Evolutionary conservation across 2,329 filamentous ascomycete species (phyloP), one percentile per base, ranked within the genome.

Genomic region (Cryoendolithus antarcticus): DNA sequence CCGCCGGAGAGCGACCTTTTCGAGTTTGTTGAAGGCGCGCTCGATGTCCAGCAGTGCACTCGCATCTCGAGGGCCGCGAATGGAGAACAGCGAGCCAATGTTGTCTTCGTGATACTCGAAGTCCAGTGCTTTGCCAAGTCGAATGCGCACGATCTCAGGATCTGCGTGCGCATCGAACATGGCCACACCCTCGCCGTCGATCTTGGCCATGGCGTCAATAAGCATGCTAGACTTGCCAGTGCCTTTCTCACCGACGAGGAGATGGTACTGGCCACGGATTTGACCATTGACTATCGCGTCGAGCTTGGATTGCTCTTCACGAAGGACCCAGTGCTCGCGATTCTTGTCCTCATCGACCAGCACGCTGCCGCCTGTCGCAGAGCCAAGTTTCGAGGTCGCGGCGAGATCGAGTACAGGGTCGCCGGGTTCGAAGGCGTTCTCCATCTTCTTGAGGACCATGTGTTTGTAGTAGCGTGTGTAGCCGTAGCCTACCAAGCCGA

Each of bases 21-120:
- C 91, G 8, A 98, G 67, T 62, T 98, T 98, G 70, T 98, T 98
- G 59, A 98, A 80, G 0, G 91, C 91, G 21, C 91, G 77, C 58
- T 98, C 91, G 46, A 98, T 95, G 57, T 98, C 91, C 2, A 98
- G 71, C 28, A 98, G 67, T 4, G 91, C 86, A 0, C 86, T 93
- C 3, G 85, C 88, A 54, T 98, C 91, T 32, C 91, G 75, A 0
- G 91, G 91, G 0, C 91, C 91, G 21, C 83, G 77, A 54, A 98
- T 93, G 43, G 84, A 93, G 61, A 98, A 98, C 44, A 98, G 82
- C 4, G 84, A 85, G 33, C 91, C 91, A 45, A 98, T 95, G 55
- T 93, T 95, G 65, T 98, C 91, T 64, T 96, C 91, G 56, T 96
- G 86, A 53, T 83, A 98, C 57, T 98, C 91, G 58, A 88, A 98